These are phyloP conservation scores for Penstemon eatonii DNA, from an alignment of 257 asterid genomes.

Conservation along the genomic window DNA sequence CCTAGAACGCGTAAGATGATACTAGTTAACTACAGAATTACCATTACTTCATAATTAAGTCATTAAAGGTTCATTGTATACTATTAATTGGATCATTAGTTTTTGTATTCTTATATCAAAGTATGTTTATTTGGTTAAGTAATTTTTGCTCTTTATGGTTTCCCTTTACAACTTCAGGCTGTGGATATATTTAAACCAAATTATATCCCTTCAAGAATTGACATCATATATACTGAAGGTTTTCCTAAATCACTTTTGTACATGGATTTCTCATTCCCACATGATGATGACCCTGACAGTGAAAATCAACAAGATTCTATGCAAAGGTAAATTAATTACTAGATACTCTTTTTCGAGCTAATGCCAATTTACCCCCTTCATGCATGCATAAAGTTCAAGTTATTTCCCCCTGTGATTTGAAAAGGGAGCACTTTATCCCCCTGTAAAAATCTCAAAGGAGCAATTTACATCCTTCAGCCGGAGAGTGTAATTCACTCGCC, in stretches of 20 bases:
- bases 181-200: slow-evolving; percentile 53
- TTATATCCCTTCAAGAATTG: slow-evolving; percentile 50
- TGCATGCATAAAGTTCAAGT: neutral
- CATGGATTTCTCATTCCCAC: slow-evolving; percentile 55
- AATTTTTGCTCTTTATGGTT: neutral
- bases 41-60: neutral
- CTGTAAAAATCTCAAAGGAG: too few species aligned
- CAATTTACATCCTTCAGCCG: too few species aligned
- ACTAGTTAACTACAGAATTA: too few species aligned
- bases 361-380: neutral
- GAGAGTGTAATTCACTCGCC: too few species aligned
- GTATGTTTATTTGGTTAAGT: neutral
- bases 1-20: slow-evolving; percentile 51
- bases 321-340: slow-evolving; percentile 38
- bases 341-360: neutral
- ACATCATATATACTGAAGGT: slow-evolving; percentile 58
- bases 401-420: too few species aligned
- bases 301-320: slow-evolving; percentile 31
- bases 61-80: neutral
- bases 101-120: neutral
- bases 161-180: slow-evolving; percentile 41
- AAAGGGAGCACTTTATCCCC: too few species aligned
- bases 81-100: neutral
- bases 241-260: slow-evolving; percentile 51
- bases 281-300: slow-evolving; percentile 38